Conservation (phyloP, 2,329 filamentous ascomycete genomes). For the Byssoonygena ceratinophila region DNA sequence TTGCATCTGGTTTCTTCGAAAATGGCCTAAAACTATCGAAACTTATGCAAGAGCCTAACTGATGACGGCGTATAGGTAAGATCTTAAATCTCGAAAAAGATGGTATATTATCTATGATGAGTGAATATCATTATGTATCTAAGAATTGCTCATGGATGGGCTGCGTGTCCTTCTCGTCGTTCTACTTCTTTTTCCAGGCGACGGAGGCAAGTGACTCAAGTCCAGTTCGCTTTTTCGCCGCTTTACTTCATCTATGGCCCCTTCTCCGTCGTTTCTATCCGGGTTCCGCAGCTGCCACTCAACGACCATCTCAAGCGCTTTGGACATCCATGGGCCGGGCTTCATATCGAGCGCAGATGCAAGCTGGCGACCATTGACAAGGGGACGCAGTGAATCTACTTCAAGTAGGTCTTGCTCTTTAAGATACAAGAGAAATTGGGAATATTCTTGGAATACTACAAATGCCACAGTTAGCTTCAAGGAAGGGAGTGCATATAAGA, state of each 20-base stretch:
- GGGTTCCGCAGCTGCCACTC: slow-evolving; percentile 84
- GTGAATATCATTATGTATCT: no score
- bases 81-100: no score
- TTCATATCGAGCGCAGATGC: slow-evolving; percentile 53
- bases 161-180: no score
- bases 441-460: slow-evolving; percentile 42
- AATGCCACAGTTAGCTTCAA: neutral
- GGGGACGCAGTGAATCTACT: slow-evolving; percentile 48
- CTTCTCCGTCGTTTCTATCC: slow-evolving; percentile 47
- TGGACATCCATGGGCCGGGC: slow-evolving; percentile 73
- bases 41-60: no score
- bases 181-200: slow-evolving; percentile 1
- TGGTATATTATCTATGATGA: no score
- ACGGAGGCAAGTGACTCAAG: slow-evolving; percentile 5
- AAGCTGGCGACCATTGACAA: slow-evolving; percentile 67
- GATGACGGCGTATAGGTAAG: no score
- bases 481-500: neutral
- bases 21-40: no score
- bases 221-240: slow-evolving; percentile 44
- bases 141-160: no score
- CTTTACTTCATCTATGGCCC: slow-evolving; percentile 51
- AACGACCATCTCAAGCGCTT: slow-evolving; percentile 67
- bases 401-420: slow-evolving; percentile 39
- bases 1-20: no score
- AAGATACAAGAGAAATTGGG: slow-evolving; percentile 44